These are phyloP conservation scores for Fusarium anguioides DNA, from an alignment of 2,329 filamentous ascomycete genomes.

Conservation along the genomic window DNA sequence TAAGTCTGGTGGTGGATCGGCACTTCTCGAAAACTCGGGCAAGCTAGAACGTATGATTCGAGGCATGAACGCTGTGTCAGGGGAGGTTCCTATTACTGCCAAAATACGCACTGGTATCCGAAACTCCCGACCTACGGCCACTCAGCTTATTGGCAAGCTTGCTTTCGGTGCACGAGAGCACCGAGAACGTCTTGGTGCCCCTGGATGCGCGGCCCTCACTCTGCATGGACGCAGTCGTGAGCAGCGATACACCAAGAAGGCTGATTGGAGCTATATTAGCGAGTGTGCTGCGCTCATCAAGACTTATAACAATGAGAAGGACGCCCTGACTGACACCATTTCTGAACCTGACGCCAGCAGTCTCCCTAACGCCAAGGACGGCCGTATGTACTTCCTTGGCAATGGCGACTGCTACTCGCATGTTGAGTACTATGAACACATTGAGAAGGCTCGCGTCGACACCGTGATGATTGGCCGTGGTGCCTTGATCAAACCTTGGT, in stretches of 20 bases:
- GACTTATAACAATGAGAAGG: conserved; percentile 76
- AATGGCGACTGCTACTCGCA: conserved; percentile 98
- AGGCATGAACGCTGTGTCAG: conserved; percentile 94
- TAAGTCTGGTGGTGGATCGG: conserved; percentile 88
- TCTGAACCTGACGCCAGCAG: conserved; percentile 80
- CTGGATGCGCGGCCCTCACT: conserved; percentile 93
- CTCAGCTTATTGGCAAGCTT: conserved; percentile 84
- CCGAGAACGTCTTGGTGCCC: conserved; percentile 75
- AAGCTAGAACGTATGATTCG: conserved; percentile 95
- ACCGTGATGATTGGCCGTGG: conserved; percentile 98
- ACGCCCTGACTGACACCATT: conserved; percentile 77
- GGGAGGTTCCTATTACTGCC: conserved; percentile 89
- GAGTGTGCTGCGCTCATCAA: conserved; percentile 89
- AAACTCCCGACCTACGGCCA: conserved; percentile 80
- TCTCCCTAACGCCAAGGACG: conserved; percentile 71
- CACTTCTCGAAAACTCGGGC: conserved; percentile 84
- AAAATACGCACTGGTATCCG: conserved; percentile 95
- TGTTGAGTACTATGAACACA: conserved; percentile 82
- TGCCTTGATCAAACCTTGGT: conserved; percentile 96
- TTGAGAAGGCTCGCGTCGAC: conserved; percentile 84
- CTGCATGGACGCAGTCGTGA: conserved; percentile 93
- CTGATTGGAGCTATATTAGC: conserved; percentile 96
- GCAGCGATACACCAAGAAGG: conserved; percentile 89
- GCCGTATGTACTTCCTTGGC: conserved; percentile 88
- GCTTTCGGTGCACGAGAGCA: conserved; percentile 82